These are phyloP conservation scores for Chlamydomonas schloesseri DNA, from an alignment of 139 green algal species.

Conservation along the genomic window DNA sequence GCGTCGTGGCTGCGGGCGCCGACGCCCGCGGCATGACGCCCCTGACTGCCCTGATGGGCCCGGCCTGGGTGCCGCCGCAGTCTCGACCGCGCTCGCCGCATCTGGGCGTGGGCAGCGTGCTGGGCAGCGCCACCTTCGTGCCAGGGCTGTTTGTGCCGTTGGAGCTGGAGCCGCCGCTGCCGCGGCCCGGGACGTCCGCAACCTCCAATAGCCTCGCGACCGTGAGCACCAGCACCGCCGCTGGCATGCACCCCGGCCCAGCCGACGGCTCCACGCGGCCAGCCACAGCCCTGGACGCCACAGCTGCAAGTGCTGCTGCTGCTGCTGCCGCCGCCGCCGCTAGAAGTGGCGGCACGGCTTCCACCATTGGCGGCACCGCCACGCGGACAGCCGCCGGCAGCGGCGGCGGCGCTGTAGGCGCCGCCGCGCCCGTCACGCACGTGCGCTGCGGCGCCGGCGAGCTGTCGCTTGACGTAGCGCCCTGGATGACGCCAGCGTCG, in stretches of 20 bases:
- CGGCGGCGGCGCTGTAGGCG: neutral
- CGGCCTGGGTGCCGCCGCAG: constrained; percentile 1
- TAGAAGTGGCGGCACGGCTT: too few species aligned
- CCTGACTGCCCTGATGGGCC: constrained; percentile 2
- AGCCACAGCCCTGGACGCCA: neutral
- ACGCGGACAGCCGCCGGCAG: neutral
- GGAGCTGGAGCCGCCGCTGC: constrained; percentile 12
- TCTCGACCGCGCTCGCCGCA: constrained; percentile 12
- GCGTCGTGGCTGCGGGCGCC: neutral
- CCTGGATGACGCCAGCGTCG: constrained; percentile 24
- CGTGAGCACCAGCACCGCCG: too few species aligned
- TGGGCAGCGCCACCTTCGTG: constrained; percentile 14
- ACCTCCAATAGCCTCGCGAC: too few species aligned
- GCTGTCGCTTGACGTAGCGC: constrained; percentile 6
- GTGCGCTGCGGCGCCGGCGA: constrained; percentile 19
- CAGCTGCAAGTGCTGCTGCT: constrained; percentile 19
- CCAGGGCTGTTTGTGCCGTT: constrained; percentile 22
- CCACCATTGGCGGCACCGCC: neutral
- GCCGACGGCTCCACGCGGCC: too few species aligned
- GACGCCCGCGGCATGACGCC: constrained; percentile 26
- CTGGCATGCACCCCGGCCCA: too few species aligned
- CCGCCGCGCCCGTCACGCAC: neutral
- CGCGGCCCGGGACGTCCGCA: neutral
- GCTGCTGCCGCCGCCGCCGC: neutral
- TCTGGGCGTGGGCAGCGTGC: constrained; percentile 29